Evolutionary conservation across 1,284 basidiomycete species (phyloP).

Genomic region (Ustilago xerochloae): DNA sequence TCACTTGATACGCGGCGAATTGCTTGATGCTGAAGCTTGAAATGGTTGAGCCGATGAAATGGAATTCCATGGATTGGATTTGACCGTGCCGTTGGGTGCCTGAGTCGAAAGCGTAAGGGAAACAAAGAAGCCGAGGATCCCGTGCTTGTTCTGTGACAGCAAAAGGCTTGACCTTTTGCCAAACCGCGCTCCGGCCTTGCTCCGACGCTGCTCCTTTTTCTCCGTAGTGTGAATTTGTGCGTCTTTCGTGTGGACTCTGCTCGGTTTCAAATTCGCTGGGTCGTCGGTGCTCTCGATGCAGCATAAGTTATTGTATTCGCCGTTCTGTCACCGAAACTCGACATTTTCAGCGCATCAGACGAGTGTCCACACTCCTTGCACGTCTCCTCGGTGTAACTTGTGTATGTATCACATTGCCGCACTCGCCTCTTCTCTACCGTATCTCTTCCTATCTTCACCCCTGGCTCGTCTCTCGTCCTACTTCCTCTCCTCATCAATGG

Average conservation of each 20-base stretch:
- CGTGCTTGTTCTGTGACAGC: background rate
- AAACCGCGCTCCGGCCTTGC: background rate
- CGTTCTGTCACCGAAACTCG: slow-evolving; percentile 3
- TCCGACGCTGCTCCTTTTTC: slow-evolving; percentile 9
- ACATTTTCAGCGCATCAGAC: slow-evolving; percentile 8
- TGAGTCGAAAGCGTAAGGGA: no score
- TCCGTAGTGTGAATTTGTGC: background rate
- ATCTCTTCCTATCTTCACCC: no score
- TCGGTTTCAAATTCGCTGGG: slow-evolving; percentile 20
- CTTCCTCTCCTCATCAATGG: background rate
- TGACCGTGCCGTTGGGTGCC: no score
- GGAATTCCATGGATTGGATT: no score
- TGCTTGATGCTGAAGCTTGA: no score
- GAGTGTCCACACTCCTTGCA: slow-evolving; percentile 36
- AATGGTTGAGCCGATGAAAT: no score
- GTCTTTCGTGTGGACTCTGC: no score
- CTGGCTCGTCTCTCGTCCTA: background rate
- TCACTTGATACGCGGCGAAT: no score
- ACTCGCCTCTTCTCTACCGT: background rate
- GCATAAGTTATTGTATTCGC: slow-evolving; percentile 8
- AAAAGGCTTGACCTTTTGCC: background rate
- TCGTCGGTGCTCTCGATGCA: slow-evolving; percentile 20
- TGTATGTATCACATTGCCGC: background rate
- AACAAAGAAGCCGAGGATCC: no score
- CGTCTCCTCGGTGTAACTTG: no score